Base-by-base conservation (phyloP, 345 rosid genomes). In the Eucalyptus paniculata region DNA sequence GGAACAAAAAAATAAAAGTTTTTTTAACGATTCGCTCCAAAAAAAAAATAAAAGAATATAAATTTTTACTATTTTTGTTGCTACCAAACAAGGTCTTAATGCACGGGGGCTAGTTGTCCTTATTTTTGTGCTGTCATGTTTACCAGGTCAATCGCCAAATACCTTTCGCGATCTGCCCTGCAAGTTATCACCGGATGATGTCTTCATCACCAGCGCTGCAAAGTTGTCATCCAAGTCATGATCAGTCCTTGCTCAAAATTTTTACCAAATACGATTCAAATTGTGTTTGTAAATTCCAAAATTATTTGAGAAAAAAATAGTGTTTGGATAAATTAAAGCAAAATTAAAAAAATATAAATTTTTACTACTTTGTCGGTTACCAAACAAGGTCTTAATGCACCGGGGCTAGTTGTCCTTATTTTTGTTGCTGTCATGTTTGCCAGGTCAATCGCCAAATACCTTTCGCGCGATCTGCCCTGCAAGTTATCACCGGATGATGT, bases 371-470 rank as follows among this genome's bases (percentile, higher is more conserved):
- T 47, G 4, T 47, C 50, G 4, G n/a, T 47, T 47, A 47, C 50
- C 13, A 47, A 47, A 47, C 50, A 47, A 47, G 13, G 50, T 12
- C 50, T 49, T 49, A 49, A 4, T 49, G 81, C 81, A 5, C 81
- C 24, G 0, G 42, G 7, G 81, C 21, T 69, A 44, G 44, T 69
- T 23, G 45, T 77, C 23, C 62, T 23, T 56, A 77, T 40, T 21
- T 77, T 77, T 37, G 9, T 77, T n/a, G 47, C 83, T 21, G 44
- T 40, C 7, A 77, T 21, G 83, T 26, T 28, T 15, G 5, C 37
- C 91, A 92, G 95, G 91, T 92, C 93, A 24, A 72, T 92, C 54
- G 94, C 94, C 16, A 92, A 91, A 12, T 87, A 89, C 62, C 89
- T 94, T 7, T 88, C 87, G 6, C 23, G 91, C n/a, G n/a, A 92